These are phyloP conservation scores for Leucocoprinus leucothites DNA, from an alignment of 768 basidiomycete species.

Conservation along the genomic window DNA sequence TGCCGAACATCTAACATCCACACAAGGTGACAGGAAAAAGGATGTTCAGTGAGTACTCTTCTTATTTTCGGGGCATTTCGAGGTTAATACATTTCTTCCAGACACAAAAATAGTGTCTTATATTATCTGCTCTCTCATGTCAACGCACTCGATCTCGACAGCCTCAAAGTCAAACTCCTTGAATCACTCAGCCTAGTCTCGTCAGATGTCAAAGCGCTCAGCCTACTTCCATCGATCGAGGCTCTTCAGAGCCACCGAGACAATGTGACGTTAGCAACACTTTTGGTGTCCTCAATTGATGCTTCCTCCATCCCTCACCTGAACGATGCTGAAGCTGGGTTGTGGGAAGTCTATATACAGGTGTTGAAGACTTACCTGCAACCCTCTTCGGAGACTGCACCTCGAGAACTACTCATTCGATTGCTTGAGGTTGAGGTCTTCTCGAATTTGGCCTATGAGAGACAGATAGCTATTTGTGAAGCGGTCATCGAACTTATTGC, in stretches of 20 bases:
- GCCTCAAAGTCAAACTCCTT: constrained; percentile 54
- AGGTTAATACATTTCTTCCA: constrained; percentile 23
- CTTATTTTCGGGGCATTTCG: background rate
- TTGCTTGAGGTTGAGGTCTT: constrained; percentile 58
- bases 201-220: constrained; percentile 44
- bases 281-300: constrained; percentile 51
- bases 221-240: constrained; percentile 59
- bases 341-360: constrained; percentile 52
- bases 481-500: constrained; percentile 53
- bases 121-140: constrained; percentile 83
- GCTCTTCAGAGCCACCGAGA: constrained; percentile 25
- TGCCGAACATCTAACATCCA: constrained; percentile 46
- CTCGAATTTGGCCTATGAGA: constrained; percentile 44
- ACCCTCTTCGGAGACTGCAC: constrained; percentile 40
- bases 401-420: constrained; percentile 38
- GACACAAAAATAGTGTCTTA: constrained; percentile 68
- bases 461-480: constrained; percentile 52
- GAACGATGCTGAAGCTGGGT: constrained; percentile 34
- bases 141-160: constrained; percentile 46
- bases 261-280: constrained; percentile 31
- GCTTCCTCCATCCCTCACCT: constrained; percentile 39
- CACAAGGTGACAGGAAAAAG: constrained; percentile 54
- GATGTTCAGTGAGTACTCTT: constrained; percentile 43
- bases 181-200: constrained; percentile 40
- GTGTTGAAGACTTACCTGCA: constrained; percentile 42